phyloP scores from a whole-genome alignment of 352 stramenopile genomes.

The Globisporangium megalacanthum region DNA sequence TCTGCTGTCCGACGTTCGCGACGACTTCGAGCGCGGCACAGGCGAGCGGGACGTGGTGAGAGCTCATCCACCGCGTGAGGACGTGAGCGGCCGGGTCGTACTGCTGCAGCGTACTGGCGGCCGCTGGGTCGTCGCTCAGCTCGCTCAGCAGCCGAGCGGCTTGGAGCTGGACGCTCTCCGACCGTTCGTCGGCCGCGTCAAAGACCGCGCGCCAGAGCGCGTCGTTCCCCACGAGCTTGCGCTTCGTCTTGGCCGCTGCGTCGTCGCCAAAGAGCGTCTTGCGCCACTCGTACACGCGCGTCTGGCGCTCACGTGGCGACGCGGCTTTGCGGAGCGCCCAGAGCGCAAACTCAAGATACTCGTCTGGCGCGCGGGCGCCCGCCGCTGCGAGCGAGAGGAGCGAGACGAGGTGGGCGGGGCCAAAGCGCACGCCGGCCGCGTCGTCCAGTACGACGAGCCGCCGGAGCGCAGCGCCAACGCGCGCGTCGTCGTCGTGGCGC shows the following conservation, averaged over 20 bases:
- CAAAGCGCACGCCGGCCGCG: conserved; percentile 37
- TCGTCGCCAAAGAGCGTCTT: conserved; percentile 64
- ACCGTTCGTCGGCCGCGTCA: conserved; percentile 16
- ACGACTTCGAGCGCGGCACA: conserved; percentile 36
- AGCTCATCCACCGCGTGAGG: conserved; percentile 44
- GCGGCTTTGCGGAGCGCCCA: conserved; percentile 53
- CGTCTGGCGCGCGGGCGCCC: conserved; percentile 37
- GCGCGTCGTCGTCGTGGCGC: conserved; percentile 44
- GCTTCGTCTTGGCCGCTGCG: conserved; percentile 33
- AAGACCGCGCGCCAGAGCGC: conserved; percentile 45
- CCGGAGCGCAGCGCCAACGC: conserved; percentile 48
- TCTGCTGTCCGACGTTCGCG: conserved; percentile 25
- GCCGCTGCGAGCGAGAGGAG: conserved; percentile 55
- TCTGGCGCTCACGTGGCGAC: conserved; percentile 23
- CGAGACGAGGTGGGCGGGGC: conserved; percentile 61
- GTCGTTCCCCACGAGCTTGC: conserved; percentile 45
- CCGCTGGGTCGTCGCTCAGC: conserved; percentile 29
- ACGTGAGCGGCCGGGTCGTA: conserved; percentile 19
- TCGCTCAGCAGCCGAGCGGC: conserved; percentile 34
- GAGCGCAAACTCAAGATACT: conserved; percentile 65
- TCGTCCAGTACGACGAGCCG: conserved; percentile 38
- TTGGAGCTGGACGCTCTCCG: conserved; percentile 36
- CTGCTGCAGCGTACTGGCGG: conserved; percentile 18
- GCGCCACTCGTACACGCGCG: conserved; percentile 42
- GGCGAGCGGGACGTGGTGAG: conserved; percentile 22